Evolutionary conservation across 371 early-diverging fungal species (phyloP).

Genomic region (Caulochytrium protostelioides): DNA sequence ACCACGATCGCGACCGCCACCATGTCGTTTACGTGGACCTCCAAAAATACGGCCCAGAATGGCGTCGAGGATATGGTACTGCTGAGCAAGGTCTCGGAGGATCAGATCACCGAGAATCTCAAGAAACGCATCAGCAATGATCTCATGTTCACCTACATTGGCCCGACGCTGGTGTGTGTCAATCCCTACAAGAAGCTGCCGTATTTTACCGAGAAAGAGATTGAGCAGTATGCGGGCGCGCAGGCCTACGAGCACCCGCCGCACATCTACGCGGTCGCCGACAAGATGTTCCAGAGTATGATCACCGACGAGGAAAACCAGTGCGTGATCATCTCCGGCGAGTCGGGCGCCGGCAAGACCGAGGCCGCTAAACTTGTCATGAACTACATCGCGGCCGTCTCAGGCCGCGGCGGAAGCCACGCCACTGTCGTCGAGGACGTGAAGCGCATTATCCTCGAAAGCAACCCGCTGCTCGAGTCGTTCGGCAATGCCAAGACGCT

Average conservation of each 20-base stretch:
- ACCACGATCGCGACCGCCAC: too few species aligned
- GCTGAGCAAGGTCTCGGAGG: slow-evolving; percentile 26
- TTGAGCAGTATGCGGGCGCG: slow-evolving; percentile 10
- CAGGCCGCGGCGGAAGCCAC: slow-evolving; percentile 47
- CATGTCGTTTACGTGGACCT: slow-evolving; percentile 7
- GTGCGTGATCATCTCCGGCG: slow-evolving; percentile 88
- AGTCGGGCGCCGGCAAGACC: slow-evolving; percentile 85
- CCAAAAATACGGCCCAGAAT: slow-evolving; percentile 18
- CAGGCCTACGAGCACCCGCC: slow-evolving; percentile 31
- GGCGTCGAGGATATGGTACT: slow-evolving; percentile 33
- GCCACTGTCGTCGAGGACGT: slow-evolving; percentile 53
- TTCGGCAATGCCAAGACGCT: slow-evolving; percentile 99
- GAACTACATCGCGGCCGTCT: slow-evolving; percentile 90
- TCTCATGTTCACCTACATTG: slow-evolving; percentile 31
- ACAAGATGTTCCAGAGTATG: slow-evolving; percentile 63
- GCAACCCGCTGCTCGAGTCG: slow-evolving; percentile 92
- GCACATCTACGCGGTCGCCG: slow-evolving; percentile 31
- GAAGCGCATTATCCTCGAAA: slow-evolving; percentile 86
- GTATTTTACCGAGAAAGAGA: slow-evolving; percentile 31
- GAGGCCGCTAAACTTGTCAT: slow-evolving; percentile 36
- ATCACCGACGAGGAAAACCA: slow-evolving; percentile 91
- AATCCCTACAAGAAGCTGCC: slow-evolving; percentile 33
- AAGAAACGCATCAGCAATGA: slow-evolving; percentile 25
- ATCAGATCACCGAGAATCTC: slow-evolving; percentile 29
- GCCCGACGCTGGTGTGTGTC: slow-evolving; percentile 22